These are phyloP conservation scores for Clarireedia paspali DNA, from an alignment of 2,329 filamentous ascomycete species.

Conservation along the genomic window DNA sequence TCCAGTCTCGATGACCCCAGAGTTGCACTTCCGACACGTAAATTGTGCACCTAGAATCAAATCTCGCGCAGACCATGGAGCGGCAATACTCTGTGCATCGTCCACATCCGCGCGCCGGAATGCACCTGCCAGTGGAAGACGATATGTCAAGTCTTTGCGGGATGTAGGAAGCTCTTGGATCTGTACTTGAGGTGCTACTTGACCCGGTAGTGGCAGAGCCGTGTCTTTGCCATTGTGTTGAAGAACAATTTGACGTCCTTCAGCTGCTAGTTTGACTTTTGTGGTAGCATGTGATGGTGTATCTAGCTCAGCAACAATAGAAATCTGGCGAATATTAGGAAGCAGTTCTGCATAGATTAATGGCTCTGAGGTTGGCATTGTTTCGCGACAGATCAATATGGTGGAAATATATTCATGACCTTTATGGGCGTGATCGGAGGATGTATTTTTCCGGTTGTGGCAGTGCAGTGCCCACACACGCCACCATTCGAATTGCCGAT, in stretches of 20 bases:
- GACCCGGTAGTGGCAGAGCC: constrained; percentile 33
- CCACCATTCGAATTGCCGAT: too few species aligned
- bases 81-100: constrained; percentile 16
- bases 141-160: constrained; percentile 40
- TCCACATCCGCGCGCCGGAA: constrained; percentile 10
- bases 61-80: constrained; percentile 46
- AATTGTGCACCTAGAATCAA: constrained; percentile 31
- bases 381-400: background rate
- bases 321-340: constrained; percentile 56
- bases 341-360: constrained; percentile 57
- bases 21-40: constrained; percentile 36
- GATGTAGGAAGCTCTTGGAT: constrained; percentile 21
- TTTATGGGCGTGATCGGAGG: background rate
- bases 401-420: background rate
- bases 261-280: constrained; percentile 33
- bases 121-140: constrained; percentile 36
- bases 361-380: constrained; percentile 7
- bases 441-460: background rate
- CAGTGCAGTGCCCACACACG: too few species aligned
- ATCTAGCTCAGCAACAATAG: constrained; percentile 45
- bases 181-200: constrained; percentile 16
- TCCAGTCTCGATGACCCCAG: constrained; percentile 33
- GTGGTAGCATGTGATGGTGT: constrained; percentile 29
- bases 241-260: constrained; percentile 40
- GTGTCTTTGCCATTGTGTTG: constrained; percentile 38